phyloP scores from a whole-genome alignment of 176 grass and related monocot species.

The Pontederia paniculata region DNA sequence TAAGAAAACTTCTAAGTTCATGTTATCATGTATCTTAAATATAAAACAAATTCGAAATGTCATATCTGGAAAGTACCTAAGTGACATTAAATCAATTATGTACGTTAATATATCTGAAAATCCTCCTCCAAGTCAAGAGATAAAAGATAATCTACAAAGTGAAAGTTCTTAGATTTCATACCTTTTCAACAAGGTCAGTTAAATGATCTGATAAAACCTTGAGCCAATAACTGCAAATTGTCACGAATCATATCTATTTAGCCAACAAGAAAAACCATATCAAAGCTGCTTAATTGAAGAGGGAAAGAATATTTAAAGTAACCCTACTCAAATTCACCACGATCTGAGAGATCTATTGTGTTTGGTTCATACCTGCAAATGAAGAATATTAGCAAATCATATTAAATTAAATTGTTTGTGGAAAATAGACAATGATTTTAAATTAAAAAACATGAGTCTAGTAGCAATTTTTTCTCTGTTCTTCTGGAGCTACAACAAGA shows the following conservation, averaged over 20 bases:
- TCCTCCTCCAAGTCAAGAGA: neutral
- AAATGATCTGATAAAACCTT: slow-evolving; percentile 71
- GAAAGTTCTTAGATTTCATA: slow-evolving; percentile 28
- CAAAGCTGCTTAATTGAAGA: neutral
- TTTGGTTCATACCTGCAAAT: slow-evolving; percentile 91
- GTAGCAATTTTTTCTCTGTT: too few species aligned
- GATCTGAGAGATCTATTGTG: slow-evolving; percentile 74
- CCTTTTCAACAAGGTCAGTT: slow-evolving; percentile 90
- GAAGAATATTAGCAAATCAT: neutral
- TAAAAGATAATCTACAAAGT: slow-evolving; percentile 8
- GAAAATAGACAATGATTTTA: too few species aligned
- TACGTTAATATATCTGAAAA: neutral
- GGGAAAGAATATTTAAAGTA: neutral
- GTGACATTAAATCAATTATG: neutral
- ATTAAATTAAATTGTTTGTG: neutral
- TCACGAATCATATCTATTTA: neutral
- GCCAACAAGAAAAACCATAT: too few species aligned
- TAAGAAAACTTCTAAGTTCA: too few species aligned
- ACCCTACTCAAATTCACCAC: slow-evolving; percentile 78
- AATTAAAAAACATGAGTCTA: too few species aligned
- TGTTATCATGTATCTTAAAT: too few species aligned
- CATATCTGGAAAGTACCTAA: neutral
- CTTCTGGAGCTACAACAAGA: too few species aligned
- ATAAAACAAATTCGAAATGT: neutral
- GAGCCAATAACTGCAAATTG: slow-evolving; percentile 77